Evolutionary conservation across 2,329 filamentous ascomycete genomes (phyloP).

Genomic region (Thelonectria rubi): DNA sequence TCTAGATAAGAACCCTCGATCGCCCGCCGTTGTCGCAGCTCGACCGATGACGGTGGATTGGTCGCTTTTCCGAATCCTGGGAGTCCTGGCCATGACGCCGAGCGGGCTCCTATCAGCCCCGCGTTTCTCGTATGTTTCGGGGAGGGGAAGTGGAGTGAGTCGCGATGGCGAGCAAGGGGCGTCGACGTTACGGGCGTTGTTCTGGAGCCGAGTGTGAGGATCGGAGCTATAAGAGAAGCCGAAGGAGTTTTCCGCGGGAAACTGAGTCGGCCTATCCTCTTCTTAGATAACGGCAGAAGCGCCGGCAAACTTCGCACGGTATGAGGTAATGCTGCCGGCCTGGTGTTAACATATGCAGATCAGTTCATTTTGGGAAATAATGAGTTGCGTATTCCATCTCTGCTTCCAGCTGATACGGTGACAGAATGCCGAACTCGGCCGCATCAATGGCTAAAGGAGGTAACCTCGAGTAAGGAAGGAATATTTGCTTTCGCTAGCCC

Average conservation of each 20-base stretch:
- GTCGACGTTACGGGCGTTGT: slow-evolving; percentile 31
- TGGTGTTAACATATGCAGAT: too few species aligned
- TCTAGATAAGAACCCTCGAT: slow-evolving; percentile 27
- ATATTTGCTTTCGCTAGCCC: neutral
- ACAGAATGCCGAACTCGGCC: too few species aligned
- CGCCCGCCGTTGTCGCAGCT: neutral
- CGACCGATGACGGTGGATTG: too few species aligned
- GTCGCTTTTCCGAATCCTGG: neutral
- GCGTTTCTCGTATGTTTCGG: slow-evolving; percentile 24
- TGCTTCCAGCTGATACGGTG: too few species aligned
- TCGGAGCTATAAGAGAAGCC: slow-evolving; percentile 28
- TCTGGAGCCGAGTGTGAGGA: slow-evolving; percentile 28
- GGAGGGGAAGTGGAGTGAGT: slow-evolving; percentile 25
- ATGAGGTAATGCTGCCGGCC: too few species aligned
- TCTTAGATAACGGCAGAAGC: too few species aligned
- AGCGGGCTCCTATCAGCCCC: slow-evolving; percentile 31
- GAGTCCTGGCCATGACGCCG: slow-evolving; percentile 18
- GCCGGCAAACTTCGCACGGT: too few species aligned
- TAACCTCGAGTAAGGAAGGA: too few species aligned
- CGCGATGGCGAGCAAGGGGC: slow-evolving; percentile 3
- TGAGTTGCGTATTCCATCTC: too few species aligned
- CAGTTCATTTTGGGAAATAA: too few species aligned
- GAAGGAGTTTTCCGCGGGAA: slow-evolving; percentile 34
- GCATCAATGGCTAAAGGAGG: too few species aligned
- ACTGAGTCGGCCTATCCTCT: too few species aligned